These are phyloP conservation scores for Viola odorata DNA, from an alignment of 345 rosid genomes.

Conservation along the genomic window DNA sequence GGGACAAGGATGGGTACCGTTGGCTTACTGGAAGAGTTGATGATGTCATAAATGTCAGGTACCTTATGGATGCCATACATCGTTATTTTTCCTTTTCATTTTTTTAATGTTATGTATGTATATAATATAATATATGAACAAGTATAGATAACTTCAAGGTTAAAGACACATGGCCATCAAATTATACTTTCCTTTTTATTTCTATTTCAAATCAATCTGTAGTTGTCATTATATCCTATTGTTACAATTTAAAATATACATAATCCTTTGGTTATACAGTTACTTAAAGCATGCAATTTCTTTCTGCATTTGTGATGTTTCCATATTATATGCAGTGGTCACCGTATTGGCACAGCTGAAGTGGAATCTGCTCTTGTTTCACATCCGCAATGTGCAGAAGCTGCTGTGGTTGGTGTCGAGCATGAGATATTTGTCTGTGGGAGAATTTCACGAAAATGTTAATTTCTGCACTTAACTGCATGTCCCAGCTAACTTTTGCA, in stretches of 20 bases:
- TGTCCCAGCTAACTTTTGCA: slow-evolving; percentile 4
- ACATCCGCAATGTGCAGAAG: slow-evolving; percentile 94
- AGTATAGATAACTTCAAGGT: not conserved
- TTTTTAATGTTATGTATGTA: too few relatives aligned
- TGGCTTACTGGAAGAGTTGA: slow-evolving; percentile 99
- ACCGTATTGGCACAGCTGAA: slow-evolving; percentile 98
- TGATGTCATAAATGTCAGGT: slow-evolving; percentile 99
- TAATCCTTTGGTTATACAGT: too few relatives aligned
- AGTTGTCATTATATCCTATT: not conserved
- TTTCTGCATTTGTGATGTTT: slow-evolving; percentile 1
- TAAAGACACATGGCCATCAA: not conserved
- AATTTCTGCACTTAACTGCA: not conserved
- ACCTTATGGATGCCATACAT: slow-evolving; percentile 4
- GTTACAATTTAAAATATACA: too few relatives aligned
- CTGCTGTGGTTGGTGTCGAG: slow-evolving; percentile 93
- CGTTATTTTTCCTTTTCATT: not conserved
- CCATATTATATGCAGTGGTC: slow-evolving; percentile 60
- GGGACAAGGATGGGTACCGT: slow-evolving; percentile 96
- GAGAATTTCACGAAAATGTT: too few relatives aligned
- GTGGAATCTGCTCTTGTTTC: slow-evolving; percentile 98
- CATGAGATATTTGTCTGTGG: slow-evolving; percentile 72
- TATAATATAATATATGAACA: too few relatives aligned
- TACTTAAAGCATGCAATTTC: not conserved
- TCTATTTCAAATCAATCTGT: too few relatives aligned
- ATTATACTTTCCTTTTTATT: not conserved